Evolutionary conservation across 352 stramenopile genomes (phyloP), one percentile per base, ranked within the genome.

Genomic region (Stramenopiles sp.): DNA sequence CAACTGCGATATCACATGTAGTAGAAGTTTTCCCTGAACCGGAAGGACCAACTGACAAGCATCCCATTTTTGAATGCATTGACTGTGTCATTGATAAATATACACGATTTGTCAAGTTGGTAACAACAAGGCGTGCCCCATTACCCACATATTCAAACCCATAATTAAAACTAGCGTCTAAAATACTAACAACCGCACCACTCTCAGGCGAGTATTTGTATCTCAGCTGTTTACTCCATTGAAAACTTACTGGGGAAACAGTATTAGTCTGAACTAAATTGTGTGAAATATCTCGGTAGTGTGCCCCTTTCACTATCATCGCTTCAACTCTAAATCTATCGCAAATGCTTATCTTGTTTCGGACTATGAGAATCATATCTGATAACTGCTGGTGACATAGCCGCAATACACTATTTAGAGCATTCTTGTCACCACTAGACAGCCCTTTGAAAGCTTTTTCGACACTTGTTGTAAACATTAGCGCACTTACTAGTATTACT

Each of bases 101-200:
- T 39, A 90, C 87, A 39, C 76, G 69, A 66, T 91, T 76, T 12
- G 75, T 91, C 7, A 90, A 50, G 6, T 75, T 72, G 12, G 76
- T 92, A 45, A 89, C 89, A 36, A 91, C 75, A 8, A 92, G 58
- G 6, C 75, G 61, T 10, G 71, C 65, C 0, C 75, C 71, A 46
- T 91, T 91, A 19, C 76, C 76, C 0, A 92, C 56, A 51, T 92
- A 92, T 45, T 92, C 76, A 55, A 91, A 91, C 48, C 88, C 72
- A 48, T 92, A 92, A 6, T 72, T 68, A 45, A 92, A 68, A 19
- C 68, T 66, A 17, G 76, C 76, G 45, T 85, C 71, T 41, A 63
- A 75, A 40, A 91, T 88, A 3, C 77, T 46, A 39, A 80, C 78
- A 38, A 74, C 57, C 15, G 66, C 66, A 12, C 66, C 54, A 7